Evolutionary conservation across 1,284 basidiomycete species (phyloP).

Genomic region (Coriolopsis trogii): DNA sequence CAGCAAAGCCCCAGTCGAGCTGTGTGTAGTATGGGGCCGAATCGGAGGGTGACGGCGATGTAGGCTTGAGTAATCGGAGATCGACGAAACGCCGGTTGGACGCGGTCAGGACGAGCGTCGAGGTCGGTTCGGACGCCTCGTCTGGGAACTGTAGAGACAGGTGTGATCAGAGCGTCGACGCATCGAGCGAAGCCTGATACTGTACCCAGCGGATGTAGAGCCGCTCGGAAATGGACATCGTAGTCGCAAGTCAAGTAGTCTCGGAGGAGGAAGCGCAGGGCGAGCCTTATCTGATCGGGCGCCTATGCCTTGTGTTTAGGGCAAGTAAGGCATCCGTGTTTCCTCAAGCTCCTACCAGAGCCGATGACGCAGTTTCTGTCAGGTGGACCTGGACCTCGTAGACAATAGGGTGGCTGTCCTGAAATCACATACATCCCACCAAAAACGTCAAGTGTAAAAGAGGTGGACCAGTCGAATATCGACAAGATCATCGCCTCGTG

Average conservation of each 20-base stretch:
- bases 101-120: conserved; percentile 21
- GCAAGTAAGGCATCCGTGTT: too few species aligned
- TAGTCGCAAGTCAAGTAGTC: not conserved
- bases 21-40: not conserved
- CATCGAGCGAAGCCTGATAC: not conserved
- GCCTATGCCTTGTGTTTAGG: too few species aligned
- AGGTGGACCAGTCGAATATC: too few species aligned
- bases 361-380: too few species aligned
- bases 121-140: conserved; percentile 17
- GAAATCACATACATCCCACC: too few species aligned
- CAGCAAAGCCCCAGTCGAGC: conserved; percentile 21
- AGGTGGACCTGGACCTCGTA: too few species aligned
- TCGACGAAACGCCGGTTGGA: conserved; percentile 19
- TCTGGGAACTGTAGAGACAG: conserved; percentile 14
- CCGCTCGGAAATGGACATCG: conserved; percentile 21
- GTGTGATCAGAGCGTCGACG: not conserved
- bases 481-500: too few species aligned
- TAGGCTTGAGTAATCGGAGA: conserved; percentile 14
- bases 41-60: not conserved
- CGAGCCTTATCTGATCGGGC: too few species aligned
- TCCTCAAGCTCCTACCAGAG: too few species aligned
- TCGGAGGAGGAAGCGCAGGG: too few species aligned
- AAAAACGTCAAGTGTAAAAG: too few species aligned
- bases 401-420: too few species aligned
- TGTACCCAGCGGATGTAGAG: conserved; percentile 22